Evolutionary conservation across 768 basidiomycete genomes (phyloP).

Genomic region (Dentipellis fragilis): DNA sequence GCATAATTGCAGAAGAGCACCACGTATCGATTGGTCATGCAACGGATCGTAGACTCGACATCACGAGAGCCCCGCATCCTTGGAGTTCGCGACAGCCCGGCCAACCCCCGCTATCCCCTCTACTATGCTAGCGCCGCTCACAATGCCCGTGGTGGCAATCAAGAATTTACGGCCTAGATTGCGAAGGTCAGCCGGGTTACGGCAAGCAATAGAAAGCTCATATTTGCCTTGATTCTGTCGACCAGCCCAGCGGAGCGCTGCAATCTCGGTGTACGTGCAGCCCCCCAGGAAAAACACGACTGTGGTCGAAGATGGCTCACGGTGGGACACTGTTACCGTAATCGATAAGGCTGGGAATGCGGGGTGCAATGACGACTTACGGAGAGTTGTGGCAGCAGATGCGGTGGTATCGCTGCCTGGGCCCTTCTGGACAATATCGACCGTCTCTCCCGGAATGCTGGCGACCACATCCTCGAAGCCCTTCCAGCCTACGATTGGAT

Average conservation of each 20-base stretch:
- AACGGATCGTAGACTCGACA: too few species aligned
- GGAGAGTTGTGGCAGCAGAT: slow-evolving; percentile 21
- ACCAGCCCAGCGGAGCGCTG: slow-evolving; percentile 87
- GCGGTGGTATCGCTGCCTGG: slow-evolving; percentile 19
- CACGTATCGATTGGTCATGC: background rate
- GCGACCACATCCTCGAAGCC: slow-evolving; percentile 89
- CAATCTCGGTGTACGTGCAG: slow-evolving; percentile 95
- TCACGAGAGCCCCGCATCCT: slow-evolving; percentile 33
- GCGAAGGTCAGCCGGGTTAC: background rate
- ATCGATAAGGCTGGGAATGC: background rate
- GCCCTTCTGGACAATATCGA: slow-evolving; percentile 60
- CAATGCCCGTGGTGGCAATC: slow-evolving; percentile 85
- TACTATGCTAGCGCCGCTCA: slow-evolving; percentile 67
- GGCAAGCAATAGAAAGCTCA: slow-evolving; percentile 3
- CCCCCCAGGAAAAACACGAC: slow-evolving; percentile 96
- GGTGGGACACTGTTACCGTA: too few species aligned
- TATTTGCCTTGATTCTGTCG: slow-evolving; percentile 69
- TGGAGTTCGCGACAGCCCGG: slow-evolving; percentile 25
- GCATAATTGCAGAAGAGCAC: too few species aligned
- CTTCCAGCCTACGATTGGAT: slow-evolving; percentile 93
- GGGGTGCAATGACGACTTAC: slow-evolving; percentile 21
- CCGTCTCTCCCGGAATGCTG: slow-evolving; percentile 74
- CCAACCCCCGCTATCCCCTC: slow-evolving; percentile 51
- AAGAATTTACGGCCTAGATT: slow-evolving; percentile 71
- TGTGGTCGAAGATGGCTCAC: slow-evolving; percentile 45